A percentile compares a stretch with the other conserved stretches of the same genome.
phyloP scores from a whole-genome alignment of 2,329 filamentous ascomycete species.

The Fusarium burgessii region DNA sequence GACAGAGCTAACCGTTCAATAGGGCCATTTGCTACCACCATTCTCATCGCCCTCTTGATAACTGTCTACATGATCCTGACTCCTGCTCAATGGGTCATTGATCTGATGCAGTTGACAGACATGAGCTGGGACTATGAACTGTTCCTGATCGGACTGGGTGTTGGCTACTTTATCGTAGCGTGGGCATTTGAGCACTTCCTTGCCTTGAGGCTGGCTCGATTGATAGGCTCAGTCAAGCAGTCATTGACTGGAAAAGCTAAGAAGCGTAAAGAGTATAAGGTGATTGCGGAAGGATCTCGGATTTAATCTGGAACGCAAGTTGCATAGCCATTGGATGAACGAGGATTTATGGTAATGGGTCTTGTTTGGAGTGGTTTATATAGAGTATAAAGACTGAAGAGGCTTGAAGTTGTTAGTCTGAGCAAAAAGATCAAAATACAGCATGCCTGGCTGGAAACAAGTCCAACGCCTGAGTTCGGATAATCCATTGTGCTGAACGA shows the following conservation, averaged over 20 bases:
- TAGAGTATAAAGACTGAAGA: slow-evolving; percentile 5
- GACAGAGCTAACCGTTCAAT: slow-evolving; percentile 9
- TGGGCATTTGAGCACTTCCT: slow-evolving; percentile 79
- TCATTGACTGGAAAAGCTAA: slow-evolving; percentile 73
- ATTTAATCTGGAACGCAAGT: slow-evolving; percentile 8
- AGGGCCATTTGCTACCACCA: slow-evolving; percentile 88
- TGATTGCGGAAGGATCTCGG: slow-evolving; percentile 72
- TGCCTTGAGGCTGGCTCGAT: slow-evolving; percentile 75
- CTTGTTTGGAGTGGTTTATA: not conserved
- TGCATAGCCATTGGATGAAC: not conserved
- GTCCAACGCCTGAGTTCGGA: not conserved
- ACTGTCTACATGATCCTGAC: slow-evolving; percentile 84
- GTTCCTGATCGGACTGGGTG: slow-evolving; percentile 77
- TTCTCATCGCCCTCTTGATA: slow-evolving; percentile 74
- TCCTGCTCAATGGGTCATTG: slow-evolving; percentile 75
- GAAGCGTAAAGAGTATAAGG: slow-evolving; percentile 88
- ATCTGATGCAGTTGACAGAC: slow-evolving; percentile 86
- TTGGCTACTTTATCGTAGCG: slow-evolving; percentile 74
- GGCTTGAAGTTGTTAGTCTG: not conserved
- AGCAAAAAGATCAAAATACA: not conserved
- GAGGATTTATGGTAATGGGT: not conserved
- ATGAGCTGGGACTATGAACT: slow-evolving; percentile 79
- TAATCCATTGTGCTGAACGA: not conserved
- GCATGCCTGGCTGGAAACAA: slow-evolving; percentile 2
- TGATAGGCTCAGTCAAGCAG: slow-evolving; percentile 72